phyloP scores from a whole-genome alignment of 768 basidiomycete species.

The Multifurca ochricompacta region DNA sequence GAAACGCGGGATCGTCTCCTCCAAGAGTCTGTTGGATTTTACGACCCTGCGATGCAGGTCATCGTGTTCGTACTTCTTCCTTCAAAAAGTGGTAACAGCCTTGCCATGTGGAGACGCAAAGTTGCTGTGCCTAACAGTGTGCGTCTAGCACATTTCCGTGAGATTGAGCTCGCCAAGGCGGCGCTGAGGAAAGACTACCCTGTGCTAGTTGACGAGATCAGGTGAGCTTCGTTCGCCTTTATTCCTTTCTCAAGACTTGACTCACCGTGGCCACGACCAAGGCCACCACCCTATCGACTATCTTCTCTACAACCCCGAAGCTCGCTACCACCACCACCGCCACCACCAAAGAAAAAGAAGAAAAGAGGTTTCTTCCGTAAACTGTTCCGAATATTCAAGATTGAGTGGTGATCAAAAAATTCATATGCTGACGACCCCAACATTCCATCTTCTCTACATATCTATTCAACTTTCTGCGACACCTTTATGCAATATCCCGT shows the following conservation, averaged over 20 bases:
- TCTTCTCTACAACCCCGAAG: background rate
- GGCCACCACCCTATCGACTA: conserved; percentile 10
- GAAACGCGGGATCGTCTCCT: conserved; percentile 19
- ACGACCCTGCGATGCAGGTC: conserved; percentile 18
- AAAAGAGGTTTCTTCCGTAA: conserved; percentile 21
- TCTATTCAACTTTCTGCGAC: background rate
- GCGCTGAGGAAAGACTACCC: conserved; percentile 19
- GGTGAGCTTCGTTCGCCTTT: background rate
- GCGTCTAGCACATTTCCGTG: conserved; percentile 7
- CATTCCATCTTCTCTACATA: background rate
- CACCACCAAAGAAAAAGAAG: conserved; percentile 15
- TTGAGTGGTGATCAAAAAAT: conserved; percentile 15
- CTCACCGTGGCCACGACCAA: background rate
- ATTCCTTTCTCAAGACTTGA: background rate
- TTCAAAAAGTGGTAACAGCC: conserved; percentile 22
- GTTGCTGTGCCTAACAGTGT: conserved; percentile 16
- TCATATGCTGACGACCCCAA: background rate
- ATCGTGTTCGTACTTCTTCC: conserved; percentile 21
- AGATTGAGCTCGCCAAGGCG: conserved; percentile 17
- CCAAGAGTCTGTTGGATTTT: conserved; percentile 21
- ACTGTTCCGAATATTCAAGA: conserved; percentile 18
- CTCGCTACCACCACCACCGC: background rate
- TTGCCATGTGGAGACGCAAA: conserved; percentile 22
- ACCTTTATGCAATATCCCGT: conserved; percentile 4
- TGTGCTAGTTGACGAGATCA: conserved; percentile 16